These are phyloP conservation scores for Lumnitzera littorea DNA, from an alignment of 345 rosid genomes.

Conservation along the genomic window DNA sequence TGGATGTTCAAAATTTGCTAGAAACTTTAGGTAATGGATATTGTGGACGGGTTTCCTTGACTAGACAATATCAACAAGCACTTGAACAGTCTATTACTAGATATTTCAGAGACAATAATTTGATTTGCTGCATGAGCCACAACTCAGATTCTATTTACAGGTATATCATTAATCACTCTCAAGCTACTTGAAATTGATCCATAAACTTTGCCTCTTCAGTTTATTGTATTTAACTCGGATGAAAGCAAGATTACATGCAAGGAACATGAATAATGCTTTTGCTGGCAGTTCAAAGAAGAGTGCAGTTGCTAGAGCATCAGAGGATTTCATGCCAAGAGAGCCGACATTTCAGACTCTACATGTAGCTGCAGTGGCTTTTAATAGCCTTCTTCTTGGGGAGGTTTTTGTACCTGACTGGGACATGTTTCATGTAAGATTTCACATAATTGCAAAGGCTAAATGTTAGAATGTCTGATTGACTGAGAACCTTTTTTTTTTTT, in stretches of 20 bases:
- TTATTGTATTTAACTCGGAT: too few relatives aligned
- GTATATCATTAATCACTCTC: neutral
- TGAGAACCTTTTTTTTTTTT: too few relatives aligned
- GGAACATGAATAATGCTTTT: neutral
- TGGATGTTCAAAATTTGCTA: constrained; percentile 15
- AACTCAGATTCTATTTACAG: constrained; percentile 28
- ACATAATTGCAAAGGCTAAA: neutral
- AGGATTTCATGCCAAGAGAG: constrained; percentile 59
- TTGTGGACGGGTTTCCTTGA: constrained; percentile 32
- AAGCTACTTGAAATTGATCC: too few relatives aligned
- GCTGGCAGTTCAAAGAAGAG: constrained; percentile 36
- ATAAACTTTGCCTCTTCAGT: too few relatives aligned
- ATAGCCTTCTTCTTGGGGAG: constrained; percentile 56
- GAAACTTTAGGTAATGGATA: constrained; percentile 25
- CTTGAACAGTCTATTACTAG: constrained; percentile 32
- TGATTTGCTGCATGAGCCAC: constrained; percentile 41
- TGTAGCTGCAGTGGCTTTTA: constrained; percentile 46
- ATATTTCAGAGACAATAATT: constrained; percentile 31
- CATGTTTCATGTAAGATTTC: constrained; percentile 14
- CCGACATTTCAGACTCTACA: constrained; percentile 50
- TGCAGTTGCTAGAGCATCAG: constrained; percentile 51
- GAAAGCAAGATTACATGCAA: too few relatives aligned
- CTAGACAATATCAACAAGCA: constrained; percentile 29
- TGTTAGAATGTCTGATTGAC: neutral
- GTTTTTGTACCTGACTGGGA: constrained; percentile 40